Conservation (phyloP, 345 rosid genomes). For the Angophora floribunda region DNA sequence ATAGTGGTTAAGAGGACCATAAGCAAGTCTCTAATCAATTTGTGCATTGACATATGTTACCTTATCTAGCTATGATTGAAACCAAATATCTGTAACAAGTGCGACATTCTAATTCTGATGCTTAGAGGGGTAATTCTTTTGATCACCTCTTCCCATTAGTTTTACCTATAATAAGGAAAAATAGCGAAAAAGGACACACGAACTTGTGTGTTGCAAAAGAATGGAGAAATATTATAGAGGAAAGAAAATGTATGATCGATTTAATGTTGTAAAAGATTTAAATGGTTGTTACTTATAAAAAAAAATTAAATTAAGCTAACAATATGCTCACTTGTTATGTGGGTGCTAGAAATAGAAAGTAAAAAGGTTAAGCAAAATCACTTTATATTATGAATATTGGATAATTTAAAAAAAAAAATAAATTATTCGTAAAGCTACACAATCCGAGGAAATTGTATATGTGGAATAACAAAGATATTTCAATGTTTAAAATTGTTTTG, state of each 20-base stretch:
- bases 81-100: not conserved
- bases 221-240: not conserved
- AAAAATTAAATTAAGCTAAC: not conserved
- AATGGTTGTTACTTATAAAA: not conserved
- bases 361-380: not conserved
- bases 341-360: not conserved
- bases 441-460: too few species aligned
- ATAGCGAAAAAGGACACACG: not conserved
- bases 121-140: not conserved
- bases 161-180: too few species aligned
- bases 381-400: not conserved
- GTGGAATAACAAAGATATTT: too few species aligned
- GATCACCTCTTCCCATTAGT: not conserved
- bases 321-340: not conserved
- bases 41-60: not conserved
- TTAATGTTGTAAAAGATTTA: not conserved
- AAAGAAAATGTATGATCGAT: not conserved
- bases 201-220: not conserved
- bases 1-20: not conserved
- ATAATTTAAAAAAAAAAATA: too few species aligned
- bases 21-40: not conserved
- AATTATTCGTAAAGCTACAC: too few species aligned
- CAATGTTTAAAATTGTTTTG: too few species aligned
- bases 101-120: not conserved
- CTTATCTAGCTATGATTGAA: not conserved